Conservation (phyloP, 1,284 basidiomycete species). For the Puccinia coronata region DNA sequence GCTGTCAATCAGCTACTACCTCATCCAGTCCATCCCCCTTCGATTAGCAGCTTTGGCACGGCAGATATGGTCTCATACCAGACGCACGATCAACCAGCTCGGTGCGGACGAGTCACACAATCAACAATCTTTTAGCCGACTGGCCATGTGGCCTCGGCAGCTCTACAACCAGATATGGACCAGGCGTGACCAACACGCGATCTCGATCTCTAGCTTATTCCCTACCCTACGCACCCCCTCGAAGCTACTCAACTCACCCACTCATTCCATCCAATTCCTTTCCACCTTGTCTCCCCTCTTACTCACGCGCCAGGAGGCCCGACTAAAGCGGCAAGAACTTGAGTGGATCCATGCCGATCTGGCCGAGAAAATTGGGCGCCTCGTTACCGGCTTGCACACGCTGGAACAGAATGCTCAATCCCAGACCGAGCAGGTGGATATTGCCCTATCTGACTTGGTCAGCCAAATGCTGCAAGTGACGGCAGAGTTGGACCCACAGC, state of each 20-base stretch:
- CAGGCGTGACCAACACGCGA: background rate
- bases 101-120: background rate
- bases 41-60: background rate
- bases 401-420: conserved; percentile 14
- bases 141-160: background rate
- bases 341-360: conserved; percentile 15
- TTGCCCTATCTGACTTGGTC: conserved; percentile 14
- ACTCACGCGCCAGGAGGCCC: conserved; percentile 31
- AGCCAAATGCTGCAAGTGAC: conserved; percentile 9
- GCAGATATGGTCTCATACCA: conserved; percentile 3
- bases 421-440: background rate
- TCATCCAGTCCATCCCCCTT: conserved; percentile 31
- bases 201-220: conserved; percentile 18
- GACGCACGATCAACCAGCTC: conserved; percentile 1
- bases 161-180: conserved; percentile 4
- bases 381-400: conserved; percentile 5
- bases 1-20: conserved; percentile 11
- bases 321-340: conserved; percentile 24
- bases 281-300: conserved; percentile 33
- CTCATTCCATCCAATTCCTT: conserved; percentile 3
- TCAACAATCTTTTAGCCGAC: background rate
- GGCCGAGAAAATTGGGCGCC: conserved; percentile 26
- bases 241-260: background rate
- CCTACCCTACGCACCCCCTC: conserved; percentile 1
- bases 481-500: background rate